These are phyloP conservation scores for Aspergillus sp. DNA, from an alignment of 2,329 filamentous ascomycete genomes.

Conservation along the genomic window DNA sequence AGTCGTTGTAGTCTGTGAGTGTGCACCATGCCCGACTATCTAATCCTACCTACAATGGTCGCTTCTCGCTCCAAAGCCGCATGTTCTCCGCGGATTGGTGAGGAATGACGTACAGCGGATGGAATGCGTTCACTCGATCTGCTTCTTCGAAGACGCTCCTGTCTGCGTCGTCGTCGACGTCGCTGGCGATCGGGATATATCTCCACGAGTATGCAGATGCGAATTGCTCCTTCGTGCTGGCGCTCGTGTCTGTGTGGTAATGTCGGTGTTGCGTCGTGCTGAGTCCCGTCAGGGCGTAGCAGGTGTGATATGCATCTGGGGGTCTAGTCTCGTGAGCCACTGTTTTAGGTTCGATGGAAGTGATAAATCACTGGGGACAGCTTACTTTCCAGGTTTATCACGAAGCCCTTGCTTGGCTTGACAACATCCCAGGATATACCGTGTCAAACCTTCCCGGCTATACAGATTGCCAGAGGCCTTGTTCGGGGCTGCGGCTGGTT, in stretches of 20 bases:
- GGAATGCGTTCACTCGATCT: conserved; percentile 62
- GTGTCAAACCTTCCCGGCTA: conserved; percentile 72
- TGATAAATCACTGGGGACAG: conserved; percentile 14
- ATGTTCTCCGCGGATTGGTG: conserved; percentile 58
- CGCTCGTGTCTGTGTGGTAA: conserved; percentile 34
- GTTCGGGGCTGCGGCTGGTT: conserved; percentile 16
- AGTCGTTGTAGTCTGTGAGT: no score
- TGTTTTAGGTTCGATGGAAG: neutral
- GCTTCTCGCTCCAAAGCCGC: conserved; percentile 53
- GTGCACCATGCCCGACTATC: neutral
- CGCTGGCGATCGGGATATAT: conserved; percentile 32
- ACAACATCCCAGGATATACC: conserved; percentile 85
- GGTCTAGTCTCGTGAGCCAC: conserved; percentile 41
- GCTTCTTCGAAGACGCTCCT: conserved; percentile 60
- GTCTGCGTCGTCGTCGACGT: conserved; percentile 43
- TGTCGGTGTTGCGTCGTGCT: conserved; percentile 68
- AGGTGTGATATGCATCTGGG: conserved; percentile 85
- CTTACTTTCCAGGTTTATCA: conserved; percentile 87
- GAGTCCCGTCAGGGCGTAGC: conserved; percentile 80
- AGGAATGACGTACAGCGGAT: conserved; percentile 81
- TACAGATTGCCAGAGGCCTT: conserved; percentile 44
- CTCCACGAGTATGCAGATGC: conserved; percentile 33
- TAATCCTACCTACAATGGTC: conserved; percentile 11
- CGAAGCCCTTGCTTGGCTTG: conserved; percentile 71
- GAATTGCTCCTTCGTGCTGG: conserved; percentile 24